phyloP scores from a whole-genome alignment of 176 grass and related monocot species.

The Metroxylon sagu region DNA sequence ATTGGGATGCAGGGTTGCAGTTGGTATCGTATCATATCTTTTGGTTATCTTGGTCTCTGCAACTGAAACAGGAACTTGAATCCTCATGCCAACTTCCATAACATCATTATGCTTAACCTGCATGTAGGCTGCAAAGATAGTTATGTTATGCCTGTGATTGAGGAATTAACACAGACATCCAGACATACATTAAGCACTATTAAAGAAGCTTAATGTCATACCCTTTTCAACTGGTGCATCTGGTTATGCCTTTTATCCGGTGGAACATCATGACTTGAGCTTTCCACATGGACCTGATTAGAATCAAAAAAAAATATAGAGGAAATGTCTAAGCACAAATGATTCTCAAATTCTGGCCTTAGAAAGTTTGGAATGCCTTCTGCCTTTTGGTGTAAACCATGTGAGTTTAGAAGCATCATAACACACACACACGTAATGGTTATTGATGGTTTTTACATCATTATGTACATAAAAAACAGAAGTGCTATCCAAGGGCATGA shows the following conservation, averaged over 20 bases:
- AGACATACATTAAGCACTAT: not conserved
- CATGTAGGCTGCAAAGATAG: slow-evolving; percentile 36
- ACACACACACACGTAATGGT: no score
- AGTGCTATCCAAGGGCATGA: no score
- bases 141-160: slow-evolving; percentile 18
- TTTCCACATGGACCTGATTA: slow-evolving; percentile 49
- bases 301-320: not conserved
- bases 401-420: no score
- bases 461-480: no score
- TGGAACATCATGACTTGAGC: slow-evolving; percentile 27
- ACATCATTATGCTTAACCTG: slow-evolving; percentile 68
- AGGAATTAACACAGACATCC: not conserved
- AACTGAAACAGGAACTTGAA: slow-evolving; percentile 50
- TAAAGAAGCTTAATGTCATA: slow-evolving; percentile 8
- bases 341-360: not conserved
- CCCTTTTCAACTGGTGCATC: slow-evolving; percentile 39
- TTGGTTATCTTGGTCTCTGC: slow-evolving; percentile 60
- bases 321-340: not conserved
- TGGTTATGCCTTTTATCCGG: slow-evolving; percentile 17
- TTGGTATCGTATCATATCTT: slow-evolving; percentile 68
- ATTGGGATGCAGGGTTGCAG: slow-evolving; percentile 64
- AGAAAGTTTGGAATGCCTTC: no score
- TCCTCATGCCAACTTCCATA: slow-evolving; percentile 58
- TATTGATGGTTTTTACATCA: no score
- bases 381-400: no score